Base-by-base conservation (phyloP, 768 basidiomycete species). In the Dictyophora rubrovolvata region DNA sequence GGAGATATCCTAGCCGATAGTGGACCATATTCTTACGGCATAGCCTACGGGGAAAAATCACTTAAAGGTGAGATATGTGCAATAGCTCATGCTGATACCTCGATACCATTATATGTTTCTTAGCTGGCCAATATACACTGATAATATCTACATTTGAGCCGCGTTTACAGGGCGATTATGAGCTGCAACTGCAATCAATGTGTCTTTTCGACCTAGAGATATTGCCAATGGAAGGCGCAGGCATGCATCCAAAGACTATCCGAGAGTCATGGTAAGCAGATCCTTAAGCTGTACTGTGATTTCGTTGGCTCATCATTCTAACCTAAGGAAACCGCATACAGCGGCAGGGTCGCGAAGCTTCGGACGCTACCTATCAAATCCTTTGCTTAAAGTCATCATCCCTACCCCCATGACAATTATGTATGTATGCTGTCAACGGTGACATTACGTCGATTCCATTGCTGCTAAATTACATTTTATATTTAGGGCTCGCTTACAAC, bases 121-220 rank as follows among this genome's bases (percentile, higher is more conserved):
- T 63, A 89, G 87, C 78, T 54, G 93, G 92, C 0, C 79, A 84
- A 53, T 96, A 93, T 65, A 92, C 86, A 0, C 62, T 96, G 21
- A 77, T 93, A n/a, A 75, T 89, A 8, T 97, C 95, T 0, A 77
- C 89, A 0, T 96, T 93, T 67, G 85, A 89, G 61, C 85, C 91
- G 1, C 73, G 72, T 12, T 80, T 87, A 59, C 74, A 76, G 4
- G 90, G 89, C 2, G 62, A 77, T 9, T 95, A 84, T 70, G 77
- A 74, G 0, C 69, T 96, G 22, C 76, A 75, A 21, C 70, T 91
- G 1, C 81, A 87, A 53, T 81, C 86, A 58, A 79, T 83, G 0
- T 67, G 69, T 59, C 76, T 80, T 0, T 77, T 93, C 54, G 81
- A 84, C 17, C 61, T 96, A 21, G 73, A 73, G 53, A 63, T 81